Evolutionary conservation across 2,329 filamentous ascomycete genomes (phyloP), one percentile per base, ranked within the genome.

Genomic region (Penicillium sp.): DNA sequence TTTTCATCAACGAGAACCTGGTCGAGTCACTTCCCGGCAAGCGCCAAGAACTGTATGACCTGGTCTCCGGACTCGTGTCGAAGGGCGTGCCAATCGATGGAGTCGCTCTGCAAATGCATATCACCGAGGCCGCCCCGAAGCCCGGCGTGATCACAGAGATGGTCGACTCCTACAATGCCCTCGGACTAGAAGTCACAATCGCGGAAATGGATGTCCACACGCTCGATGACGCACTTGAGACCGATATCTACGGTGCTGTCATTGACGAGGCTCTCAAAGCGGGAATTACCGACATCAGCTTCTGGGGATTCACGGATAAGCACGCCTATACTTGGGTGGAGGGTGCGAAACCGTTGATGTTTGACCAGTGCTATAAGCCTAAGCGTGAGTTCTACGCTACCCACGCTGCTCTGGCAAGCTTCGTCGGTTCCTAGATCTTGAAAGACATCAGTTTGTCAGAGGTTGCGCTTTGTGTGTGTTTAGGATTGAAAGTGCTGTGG

Each of bases 291-390:
- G 31, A 55, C 15, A 51, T 55, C 32, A 55, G 47, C 37, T 51
- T 55, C 47, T 55, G 57, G 54, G 57, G 57, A 7, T 59, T 59
- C 12, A 57, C 57, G 1, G 57, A 59, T 57, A 59, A 57, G 46
- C 57, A 59, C 18, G 50, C 57, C 2, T 59, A 59, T 21, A 59
- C 57, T 27, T 57, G 50, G 54, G 3, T 57, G 8, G 3, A 10
- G 35, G 57, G 50, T 15, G 54, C 57, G 21, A 57, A 59, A 54
- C 57, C 57, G 7, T 54, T 59, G 54, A 59, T 59, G 42, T 59
- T 59, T 29, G 57, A 59, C 29, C 46, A 59, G 50, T 21, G 27
- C 46, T 59, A 59, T 50, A 46, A 55, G 6, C 31, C 52, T 13
- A 55, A 55, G 52, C 27, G 47, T n/a, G 52, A 18, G 12, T 46